phyloP scores from a whole-genome alignment of 495 filamentous ascomycete species.

The Aspergillus heteromorphus region DNA sequence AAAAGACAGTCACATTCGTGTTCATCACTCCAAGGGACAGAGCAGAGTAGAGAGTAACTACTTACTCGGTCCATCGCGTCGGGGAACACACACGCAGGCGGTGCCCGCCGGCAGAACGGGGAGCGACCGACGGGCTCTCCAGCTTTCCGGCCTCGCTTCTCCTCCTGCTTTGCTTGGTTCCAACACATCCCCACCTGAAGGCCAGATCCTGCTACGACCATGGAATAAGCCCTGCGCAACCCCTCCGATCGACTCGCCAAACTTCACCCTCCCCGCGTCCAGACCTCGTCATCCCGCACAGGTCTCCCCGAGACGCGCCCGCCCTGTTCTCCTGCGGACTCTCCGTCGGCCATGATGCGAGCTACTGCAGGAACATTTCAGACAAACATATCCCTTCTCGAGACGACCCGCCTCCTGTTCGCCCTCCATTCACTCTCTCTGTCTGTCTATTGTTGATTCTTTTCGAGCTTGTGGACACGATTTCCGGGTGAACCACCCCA shows the following conservation, averaged over 20 bases:
- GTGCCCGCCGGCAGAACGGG: slow-evolving; percentile 9
- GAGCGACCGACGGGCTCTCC: neutral
- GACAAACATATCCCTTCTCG: slow-evolving; percentile 20
- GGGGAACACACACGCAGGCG: too few relatives aligned
- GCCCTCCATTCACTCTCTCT: neutral
- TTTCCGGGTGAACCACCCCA: neutral
- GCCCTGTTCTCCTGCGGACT: slow-evolving; percentile 6
- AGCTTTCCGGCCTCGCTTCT: neutral
- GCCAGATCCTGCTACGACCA: neutral
- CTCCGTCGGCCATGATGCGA: slow-evolving; percentile 28
- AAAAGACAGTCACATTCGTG: too few relatives aligned
- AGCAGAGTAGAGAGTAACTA: too few relatives aligned
- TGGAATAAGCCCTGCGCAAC: slow-evolving; percentile 1
- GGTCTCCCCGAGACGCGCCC: slow-evolving; percentile 10
- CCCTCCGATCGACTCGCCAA: neutral
- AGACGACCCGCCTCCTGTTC: slow-evolving; percentile 11
- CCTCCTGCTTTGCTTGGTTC: too few relatives aligned
- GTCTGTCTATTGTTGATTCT: slow-evolving; percentile 4
- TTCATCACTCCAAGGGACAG: too few relatives aligned
- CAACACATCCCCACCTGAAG: neutral
- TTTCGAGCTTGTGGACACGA: neutral
- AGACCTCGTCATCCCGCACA: slow-evolving; percentile 1
- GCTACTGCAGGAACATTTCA: slow-evolving; percentile 23
- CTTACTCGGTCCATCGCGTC: too few relatives aligned
- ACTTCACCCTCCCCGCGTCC: neutral